These are phyloP conservation scores for Linnemannia zychae DNA, from an alignment of 192 early-diverging fungal genomes.

Conservation along the genomic window DNA sequence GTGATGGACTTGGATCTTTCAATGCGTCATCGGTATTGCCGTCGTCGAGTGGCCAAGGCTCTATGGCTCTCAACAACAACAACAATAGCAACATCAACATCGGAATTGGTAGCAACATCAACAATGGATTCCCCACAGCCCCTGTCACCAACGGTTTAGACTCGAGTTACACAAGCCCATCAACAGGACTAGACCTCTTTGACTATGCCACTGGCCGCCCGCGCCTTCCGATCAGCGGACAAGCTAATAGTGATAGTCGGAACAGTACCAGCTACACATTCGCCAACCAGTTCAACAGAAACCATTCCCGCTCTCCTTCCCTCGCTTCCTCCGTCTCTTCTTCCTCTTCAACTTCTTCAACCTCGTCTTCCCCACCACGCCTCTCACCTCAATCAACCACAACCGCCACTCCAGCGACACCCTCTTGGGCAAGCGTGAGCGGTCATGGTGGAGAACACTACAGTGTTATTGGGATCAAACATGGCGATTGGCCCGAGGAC, in stretches of 20 bases:
- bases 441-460: slow-evolving; percentile 18
- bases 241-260: neutral
- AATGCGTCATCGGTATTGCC: neutral
- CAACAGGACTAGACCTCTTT: slow-evolving; percentile 32
- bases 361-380: neutral
- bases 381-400: neutral
- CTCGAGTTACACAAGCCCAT: neutral
- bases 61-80: neutral
- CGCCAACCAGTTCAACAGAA: slow-evolving; percentile 13
- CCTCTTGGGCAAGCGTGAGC: slow-evolving; percentile 5
- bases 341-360: slow-evolving; percentile 8
- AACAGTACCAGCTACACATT: slow-evolving; percentile 16
- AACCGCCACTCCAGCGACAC: neutral
- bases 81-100: neutral
- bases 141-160: too few species aligned
- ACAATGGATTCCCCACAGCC: neutral
- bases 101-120: neutral
- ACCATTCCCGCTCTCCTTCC: slow-evolving; percentile 11
- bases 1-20: neutral
- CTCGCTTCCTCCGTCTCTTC: neutral
- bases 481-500: slow-evolving; percentile 43
- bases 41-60: neutral
- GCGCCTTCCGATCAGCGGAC: neutral
- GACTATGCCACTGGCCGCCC: slow-evolving; percentile 33
- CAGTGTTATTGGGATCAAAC: slow-evolving; percentile 44